Conservation (phyloP, 192 early-diverging fungal species). For the Backusella circina region DNA sequence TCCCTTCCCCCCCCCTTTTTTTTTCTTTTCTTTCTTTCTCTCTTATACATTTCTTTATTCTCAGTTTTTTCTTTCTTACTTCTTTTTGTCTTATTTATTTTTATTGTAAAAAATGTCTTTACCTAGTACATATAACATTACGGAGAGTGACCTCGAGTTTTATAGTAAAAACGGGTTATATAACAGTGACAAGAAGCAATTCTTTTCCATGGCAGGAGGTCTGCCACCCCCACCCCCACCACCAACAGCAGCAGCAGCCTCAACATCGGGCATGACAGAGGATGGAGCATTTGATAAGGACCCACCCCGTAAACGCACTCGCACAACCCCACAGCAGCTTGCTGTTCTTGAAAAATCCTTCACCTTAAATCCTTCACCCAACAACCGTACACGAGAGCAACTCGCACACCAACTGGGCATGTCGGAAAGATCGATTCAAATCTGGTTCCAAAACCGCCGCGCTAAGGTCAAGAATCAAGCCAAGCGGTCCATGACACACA, state of each 20-base stretch:
- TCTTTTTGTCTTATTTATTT: conserved; percentile 5
- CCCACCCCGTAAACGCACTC: conserved; percentile 52
- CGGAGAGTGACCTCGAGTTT: background rate
- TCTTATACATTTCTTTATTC: background rate
- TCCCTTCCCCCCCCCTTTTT: background rate
- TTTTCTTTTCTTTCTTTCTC: background rate
- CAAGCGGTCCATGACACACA: conserved; percentile 13
- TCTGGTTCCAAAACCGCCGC: conserved; percentile 84
- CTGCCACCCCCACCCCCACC: background rate
- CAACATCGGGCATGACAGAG: background rate
- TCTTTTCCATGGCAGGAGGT: background rate
- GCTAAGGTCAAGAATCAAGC: conserved; percentile 71
- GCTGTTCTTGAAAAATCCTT: conserved; percentile 70
- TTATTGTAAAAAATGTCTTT: background rate
- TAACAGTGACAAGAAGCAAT: background rate
- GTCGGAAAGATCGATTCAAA: conserved; percentile 73
- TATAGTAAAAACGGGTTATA: background rate
- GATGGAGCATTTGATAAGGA: background rate
- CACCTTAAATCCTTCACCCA: conserved; percentile 62
- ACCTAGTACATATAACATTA: background rate
- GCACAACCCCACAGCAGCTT: conserved; percentile 62
- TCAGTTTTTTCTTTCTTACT: conserved; percentile 15
- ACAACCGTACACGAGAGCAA: conserved; percentile 57
- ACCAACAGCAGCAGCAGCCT: background rate
- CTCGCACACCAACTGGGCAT: conserved; percentile 66